These are phyloP conservation scores for Chaetothyriales sp. DNA, from an alignment of 2,329 filamentous ascomycete species.

Conservation along the genomic window DNA sequence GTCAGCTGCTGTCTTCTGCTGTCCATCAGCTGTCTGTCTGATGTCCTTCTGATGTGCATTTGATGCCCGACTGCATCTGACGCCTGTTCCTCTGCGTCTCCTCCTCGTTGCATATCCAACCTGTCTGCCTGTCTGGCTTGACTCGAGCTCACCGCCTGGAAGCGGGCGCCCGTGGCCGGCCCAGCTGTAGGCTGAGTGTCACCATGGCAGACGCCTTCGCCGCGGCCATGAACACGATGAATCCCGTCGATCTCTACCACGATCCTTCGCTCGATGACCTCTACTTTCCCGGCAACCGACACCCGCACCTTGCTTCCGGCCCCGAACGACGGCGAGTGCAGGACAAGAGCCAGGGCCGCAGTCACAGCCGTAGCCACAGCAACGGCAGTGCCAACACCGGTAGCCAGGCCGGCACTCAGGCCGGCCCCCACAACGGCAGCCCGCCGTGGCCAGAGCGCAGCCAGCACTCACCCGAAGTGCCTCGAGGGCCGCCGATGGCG, in stretches of 20 bases:
- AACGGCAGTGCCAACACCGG: neutral
- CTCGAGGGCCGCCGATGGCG: conserved; percentile 43
- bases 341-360: neutral
- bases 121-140: neutral
- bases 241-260: conserved; percentile 15
- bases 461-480: conserved; percentile 43
- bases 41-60: too few species aligned
- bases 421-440: neutral
- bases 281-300: conserved; percentile 1
- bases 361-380: neutral
- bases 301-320: neutral
- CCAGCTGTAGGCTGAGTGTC: neutral
- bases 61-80: neutral
- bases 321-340: neutral
- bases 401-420: neutral
- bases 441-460: neutral
- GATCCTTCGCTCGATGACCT: conserved; percentile 13
- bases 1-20: too few species aligned
- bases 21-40: too few species aligned
- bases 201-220: neutral
- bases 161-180: too few species aligned
- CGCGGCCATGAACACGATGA: conserved; percentile 7
- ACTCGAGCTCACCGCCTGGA: neutral
- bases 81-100: neutral
- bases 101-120: neutral